Conservation (phyloP, 805 yeast species). For the Dipodascopsis uninucleata region DNA sequence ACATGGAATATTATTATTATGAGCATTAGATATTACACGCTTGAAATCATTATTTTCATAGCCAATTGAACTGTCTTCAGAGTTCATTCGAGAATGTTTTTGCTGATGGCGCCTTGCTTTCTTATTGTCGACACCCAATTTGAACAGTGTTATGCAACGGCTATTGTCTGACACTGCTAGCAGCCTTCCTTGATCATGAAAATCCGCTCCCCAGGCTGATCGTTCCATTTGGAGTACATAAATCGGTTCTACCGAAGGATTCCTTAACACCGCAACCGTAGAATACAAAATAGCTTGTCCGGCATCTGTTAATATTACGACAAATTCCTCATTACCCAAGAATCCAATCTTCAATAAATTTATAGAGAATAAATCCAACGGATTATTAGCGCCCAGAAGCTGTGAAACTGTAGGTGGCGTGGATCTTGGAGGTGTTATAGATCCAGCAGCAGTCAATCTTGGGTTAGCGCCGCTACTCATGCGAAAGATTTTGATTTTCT, state of each 20-base stretch:
- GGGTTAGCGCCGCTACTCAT: slow-evolving; percentile 11
- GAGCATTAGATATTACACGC: slow-evolving; percentile 14
- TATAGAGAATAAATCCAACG: slow-evolving; percentile 17
- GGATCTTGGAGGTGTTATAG: slow-evolving; percentile 16
- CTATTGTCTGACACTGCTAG: slow-evolving; percentile 21
- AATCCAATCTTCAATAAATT: slow-evolving; percentile 15
- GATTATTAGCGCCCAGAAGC: slow-evolving; percentile 22
- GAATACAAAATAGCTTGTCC: slow-evolving; percentile 19
- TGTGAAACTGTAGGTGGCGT: slow-evolving; percentile 18
- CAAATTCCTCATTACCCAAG: slow-evolving; percentile 20
- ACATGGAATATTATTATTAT: slow-evolving; percentile 22
- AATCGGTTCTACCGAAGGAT: slow-evolving; percentile 8
- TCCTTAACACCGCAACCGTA: slow-evolving; percentile 10
- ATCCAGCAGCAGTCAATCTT: slow-evolving; percentile 10
- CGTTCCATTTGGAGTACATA: slow-evolving; percentile 18
- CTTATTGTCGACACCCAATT: slow-evolving; percentile 8
- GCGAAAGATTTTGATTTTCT: slow-evolving; percentile 14
- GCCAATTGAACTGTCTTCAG: too few species aligned
- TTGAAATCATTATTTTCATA: background rate
- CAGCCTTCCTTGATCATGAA: slow-evolving; percentile 17
- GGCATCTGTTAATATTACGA: slow-evolving; percentile 24
- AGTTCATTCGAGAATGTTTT: background rate
- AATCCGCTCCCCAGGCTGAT: slow-evolving; percentile 25
- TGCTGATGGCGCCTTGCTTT: background rate
- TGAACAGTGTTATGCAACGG: slow-evolving; percentile 18